Conservation (phyloP, 139 green algal genomes). For the Coelastrella sp. region DNA sequence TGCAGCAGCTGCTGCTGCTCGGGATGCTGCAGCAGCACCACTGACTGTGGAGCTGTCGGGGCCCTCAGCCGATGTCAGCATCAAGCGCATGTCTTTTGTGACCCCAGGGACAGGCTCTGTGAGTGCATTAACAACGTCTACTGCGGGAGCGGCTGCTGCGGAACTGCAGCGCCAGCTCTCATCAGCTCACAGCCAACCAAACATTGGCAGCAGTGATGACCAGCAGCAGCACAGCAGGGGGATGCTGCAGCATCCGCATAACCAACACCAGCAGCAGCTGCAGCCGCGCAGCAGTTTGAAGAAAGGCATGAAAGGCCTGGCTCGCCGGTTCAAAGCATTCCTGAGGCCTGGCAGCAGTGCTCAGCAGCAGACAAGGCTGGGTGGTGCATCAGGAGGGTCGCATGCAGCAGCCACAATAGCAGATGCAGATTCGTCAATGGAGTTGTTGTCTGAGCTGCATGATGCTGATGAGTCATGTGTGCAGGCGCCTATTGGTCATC, state of each 20-base stretch:
- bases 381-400: too few relatives aligned
- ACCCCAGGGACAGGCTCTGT: neutral
- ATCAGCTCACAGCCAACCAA: neutral
- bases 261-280: neutral
- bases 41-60: constrained; percentile 37
- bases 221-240: neutral
- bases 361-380: neutral
- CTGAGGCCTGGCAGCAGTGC: neutral
- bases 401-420: neutral
- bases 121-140: constrained; percentile 3
- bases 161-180: neutral
- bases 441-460: neutral
- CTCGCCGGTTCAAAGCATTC: constrained; percentile 1
- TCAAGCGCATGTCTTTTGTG: constrained; percentile 26
- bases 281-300: constrained; percentile 2
- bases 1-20: neutral
- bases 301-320: constrained; percentile 33
- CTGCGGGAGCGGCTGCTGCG: neutral
- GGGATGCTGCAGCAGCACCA: neutral
- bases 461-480: neutral
- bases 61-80: constrained; percentile 18
- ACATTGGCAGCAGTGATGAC: neutral
- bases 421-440: neutral
- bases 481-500: neutral
- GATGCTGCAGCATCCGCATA: neutral